Evolutionary conservation across 2,329 filamentous ascomycete genomes (phyloP).

Genomic region (Parafenestella ontariensis): DNA sequence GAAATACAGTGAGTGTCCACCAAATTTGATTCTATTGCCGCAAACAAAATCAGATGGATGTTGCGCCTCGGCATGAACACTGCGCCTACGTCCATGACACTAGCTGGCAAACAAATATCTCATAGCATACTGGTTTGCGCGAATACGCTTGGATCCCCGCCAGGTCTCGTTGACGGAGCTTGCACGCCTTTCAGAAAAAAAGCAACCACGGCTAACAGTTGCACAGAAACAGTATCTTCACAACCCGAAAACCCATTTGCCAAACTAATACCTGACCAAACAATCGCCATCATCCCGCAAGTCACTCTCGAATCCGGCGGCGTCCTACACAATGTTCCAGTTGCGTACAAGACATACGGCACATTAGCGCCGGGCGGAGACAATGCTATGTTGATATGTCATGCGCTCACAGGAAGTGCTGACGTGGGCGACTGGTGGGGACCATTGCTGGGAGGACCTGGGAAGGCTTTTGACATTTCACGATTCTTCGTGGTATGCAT

Average conservation of each 20-base stretch:
- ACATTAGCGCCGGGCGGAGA: constrained; percentile 62
- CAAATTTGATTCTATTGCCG: constrained; percentile 3
- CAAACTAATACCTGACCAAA: constrained; percentile 84
- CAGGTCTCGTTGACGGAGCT: neutral
- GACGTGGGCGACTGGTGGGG: constrained; percentile 92
- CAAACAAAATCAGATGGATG: neutral
- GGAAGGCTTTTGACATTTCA: constrained; percentile 80
- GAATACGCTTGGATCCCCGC: neutral
- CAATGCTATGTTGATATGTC: constrained; percentile 75
- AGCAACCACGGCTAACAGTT: constrained; percentile 25
- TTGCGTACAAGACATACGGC: constrained; percentile 70
- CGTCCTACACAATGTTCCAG: constrained; percentile 74
- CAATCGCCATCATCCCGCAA: constrained; percentile 82
- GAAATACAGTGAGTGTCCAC: constrained; percentile 19
- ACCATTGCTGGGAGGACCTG: constrained; percentile 77
- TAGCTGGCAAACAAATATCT: constrained; percentile 1
- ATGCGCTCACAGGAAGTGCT: constrained; percentile 83
- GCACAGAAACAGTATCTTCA: constrained; percentile 48
- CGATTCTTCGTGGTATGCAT: constrained; percentile 87
- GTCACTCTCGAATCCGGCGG: constrained; percentile 95
- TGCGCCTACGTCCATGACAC: neutral
- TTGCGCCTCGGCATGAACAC: neutral
- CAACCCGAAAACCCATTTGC: constrained; percentile 95
- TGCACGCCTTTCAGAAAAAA: neutral
- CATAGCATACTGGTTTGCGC: neutral